Percentiles rank a stretch among this genome's conserved stretches.
phyloP scores from a whole-genome alignment of 2,329 filamentous ascomycete genomes.

The Colletotrichum sansevieriae region DNA sequence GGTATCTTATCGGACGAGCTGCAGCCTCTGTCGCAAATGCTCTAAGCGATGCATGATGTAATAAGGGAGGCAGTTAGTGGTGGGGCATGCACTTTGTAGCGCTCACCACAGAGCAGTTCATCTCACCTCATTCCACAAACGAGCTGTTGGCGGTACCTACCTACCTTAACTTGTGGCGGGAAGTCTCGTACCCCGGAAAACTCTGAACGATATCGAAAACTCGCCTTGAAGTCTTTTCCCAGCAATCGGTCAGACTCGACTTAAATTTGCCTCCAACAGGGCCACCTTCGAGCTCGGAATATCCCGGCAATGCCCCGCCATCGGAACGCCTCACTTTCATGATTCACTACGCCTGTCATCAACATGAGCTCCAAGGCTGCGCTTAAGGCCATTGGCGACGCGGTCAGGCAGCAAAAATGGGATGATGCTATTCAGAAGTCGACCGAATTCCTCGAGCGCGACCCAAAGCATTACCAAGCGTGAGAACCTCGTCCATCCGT shows the following conservation, averaged over 20 bases:
- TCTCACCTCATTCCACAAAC: slow-evolving; percentile 3
- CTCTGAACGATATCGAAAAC: not conserved
- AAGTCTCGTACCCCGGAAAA: not conserved
- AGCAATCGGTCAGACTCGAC: no score
- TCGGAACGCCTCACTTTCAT: slow-evolving; percentile 35
- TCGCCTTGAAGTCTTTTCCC: not conserved
- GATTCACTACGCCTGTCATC: slow-evolving; percentile 15
- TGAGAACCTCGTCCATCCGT: slow-evolving; percentile 54
- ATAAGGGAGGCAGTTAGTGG: slow-evolving; percentile 36
- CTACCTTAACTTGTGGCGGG: not conserved
- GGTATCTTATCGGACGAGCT: slow-evolving; percentile 27
- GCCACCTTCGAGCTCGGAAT: not conserved
- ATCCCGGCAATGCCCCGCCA: slow-evolving; percentile 33
- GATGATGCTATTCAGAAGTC: slow-evolving; percentile 80
- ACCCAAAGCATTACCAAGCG: slow-evolving; percentile 86
- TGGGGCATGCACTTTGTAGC: slow-evolving; percentile 29
- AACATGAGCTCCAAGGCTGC: slow-evolving; percentile 74
- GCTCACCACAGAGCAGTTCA: slow-evolving; percentile 26
- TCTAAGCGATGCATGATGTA: slow-evolving; percentile 41
- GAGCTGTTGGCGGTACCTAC: not conserved
- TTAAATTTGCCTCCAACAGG: no score
- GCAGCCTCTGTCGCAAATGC: slow-evolving; percentile 18
- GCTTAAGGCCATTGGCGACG: slow-evolving; percentile 84
- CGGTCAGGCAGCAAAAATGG: slow-evolving; percentile 83
- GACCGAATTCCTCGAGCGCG: slow-evolving; percentile 75